Percentiles rank a stretch among this genome's conserved stretches.
Conservation (phyloP, 2,329 filamentous ascomycete species). For the Sporothrix schenckii region DNA sequence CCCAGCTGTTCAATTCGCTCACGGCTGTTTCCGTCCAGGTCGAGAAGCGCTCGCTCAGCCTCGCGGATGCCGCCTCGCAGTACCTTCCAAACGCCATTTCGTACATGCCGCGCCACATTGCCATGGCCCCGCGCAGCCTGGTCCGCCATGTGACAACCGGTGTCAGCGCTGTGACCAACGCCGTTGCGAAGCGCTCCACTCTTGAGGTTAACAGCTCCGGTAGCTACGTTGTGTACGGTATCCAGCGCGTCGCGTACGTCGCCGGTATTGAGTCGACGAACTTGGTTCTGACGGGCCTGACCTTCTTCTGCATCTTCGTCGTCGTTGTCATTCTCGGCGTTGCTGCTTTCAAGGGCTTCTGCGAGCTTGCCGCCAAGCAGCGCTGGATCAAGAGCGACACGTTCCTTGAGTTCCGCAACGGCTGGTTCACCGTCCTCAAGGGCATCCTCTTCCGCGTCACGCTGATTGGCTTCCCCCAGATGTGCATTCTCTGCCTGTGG, state of each 20-base stretch:
- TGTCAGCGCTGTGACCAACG: conserved; percentile 33
- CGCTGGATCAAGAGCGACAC: conserved; percentile 78
- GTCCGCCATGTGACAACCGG: conserved; percentile 36
- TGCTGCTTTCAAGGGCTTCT: conserved; percentile 71
- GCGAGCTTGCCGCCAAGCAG: conserved; percentile 70
- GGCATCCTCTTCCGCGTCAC: conserved; percentile 83
- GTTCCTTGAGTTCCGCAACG: conserved; percentile 76
- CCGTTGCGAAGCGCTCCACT: conserved; percentile 58
- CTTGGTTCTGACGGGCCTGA: conserved; percentile 80
- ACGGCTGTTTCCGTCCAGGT: conserved; percentile 73
- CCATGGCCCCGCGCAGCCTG: conserved; percentile 42
- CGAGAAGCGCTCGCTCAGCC: conserved; percentile 55
- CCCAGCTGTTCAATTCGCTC: conserved; percentile 70
- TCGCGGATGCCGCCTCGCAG: conserved; percentile 41
- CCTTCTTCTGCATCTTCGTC: conserved; percentile 80
- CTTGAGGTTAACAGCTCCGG: conserved; percentile 49
- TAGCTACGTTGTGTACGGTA: conserved; percentile 66
- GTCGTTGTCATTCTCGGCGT: conserved; percentile 70
- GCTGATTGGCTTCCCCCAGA: conserved; percentile 82
- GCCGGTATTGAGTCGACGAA: conserved; percentile 79
- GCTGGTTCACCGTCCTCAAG: conserved; percentile 82
- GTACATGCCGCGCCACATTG: conserved; percentile 48
- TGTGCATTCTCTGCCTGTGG: conserved; percentile 82
- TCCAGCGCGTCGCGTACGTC: conserved; percentile 80
- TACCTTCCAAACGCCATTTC: conserved; percentile 47